Evolutionary conservation across 164 flowering plant genomes (phyloP), one percentile per base, ranked within the genome.

Genomic region (Platanus orientalis): DNA sequence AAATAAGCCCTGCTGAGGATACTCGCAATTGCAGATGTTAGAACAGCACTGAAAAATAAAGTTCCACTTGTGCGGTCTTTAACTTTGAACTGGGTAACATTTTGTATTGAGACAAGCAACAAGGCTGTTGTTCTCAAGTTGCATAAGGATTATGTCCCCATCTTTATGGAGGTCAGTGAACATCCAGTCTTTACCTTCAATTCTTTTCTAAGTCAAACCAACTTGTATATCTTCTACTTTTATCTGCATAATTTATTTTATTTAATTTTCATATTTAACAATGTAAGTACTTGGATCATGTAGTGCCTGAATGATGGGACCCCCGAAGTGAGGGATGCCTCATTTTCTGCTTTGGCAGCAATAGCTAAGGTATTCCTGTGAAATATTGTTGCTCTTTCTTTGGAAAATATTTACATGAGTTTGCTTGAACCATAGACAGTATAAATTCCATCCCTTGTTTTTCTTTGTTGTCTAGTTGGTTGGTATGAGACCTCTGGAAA

Each of bases 271-370:
- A 13, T 34, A 12, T 16, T 57, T 24, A 57, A 25, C 36, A 7
- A 64, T 36, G 45, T 28, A 25, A 17, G 45, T 10, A 39, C 51
- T 34, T 76, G 58, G 57, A 23, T 57, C 34, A 45, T 78, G 72
- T 65, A 95, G 99, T 79, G 92, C 71, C 87, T 95, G 40, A 86
- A 92, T 78, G 99, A 95, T 73, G 96, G 97, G 40, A 95, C 99
- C 28, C 97, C 97, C 9, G 99, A 95, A 47, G 99, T 95, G 51
- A 85, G 99, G 74, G 99, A 95, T 85, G 97, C 97, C 13, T 84
- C 99, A 23, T 95, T 95, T 80, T 81, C 91, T 58, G 94, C 75
- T 68, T 76, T 95, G 85, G 92, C 99, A 51, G 99, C 97, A 40
- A 78, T 92, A 60, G 99, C 97, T 19, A 92, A 92, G 99, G 99